Percentiles rank a stretch among this genome's conserved stretches.
These are phyloP conservation scores for Sclerotiophoma versabilis DNA, from an alignment of 2,329 filamentous ascomycete species.

Conservation along the genomic window DNA sequence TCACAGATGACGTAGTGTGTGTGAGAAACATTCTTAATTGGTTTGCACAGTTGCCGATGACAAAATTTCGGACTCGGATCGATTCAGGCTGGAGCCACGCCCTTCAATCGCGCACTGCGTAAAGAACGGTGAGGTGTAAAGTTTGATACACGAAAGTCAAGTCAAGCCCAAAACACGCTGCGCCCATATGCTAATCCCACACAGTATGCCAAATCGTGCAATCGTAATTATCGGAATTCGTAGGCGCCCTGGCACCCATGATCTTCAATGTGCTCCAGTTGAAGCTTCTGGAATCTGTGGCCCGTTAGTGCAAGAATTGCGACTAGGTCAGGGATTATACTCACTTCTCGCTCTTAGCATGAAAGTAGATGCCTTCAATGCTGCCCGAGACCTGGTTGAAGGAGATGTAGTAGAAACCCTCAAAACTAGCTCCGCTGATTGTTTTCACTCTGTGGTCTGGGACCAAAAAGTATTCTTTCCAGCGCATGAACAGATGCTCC, in stretches of 20 bases:
- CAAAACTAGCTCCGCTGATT: slow-evolving; percentile 93
- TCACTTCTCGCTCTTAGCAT: slow-evolving; percentile 96
- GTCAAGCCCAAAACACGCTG: slow-evolving; percentile 26
- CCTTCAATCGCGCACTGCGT: slow-evolving; percentile 39
- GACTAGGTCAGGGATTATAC: slow-evolving; percentile 46
- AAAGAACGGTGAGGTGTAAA: slow-evolving; percentile 31
- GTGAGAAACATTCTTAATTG: background rate
- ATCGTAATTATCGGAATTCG: slow-evolving; percentile 77
- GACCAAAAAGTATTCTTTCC: slow-evolving; percentile 98
- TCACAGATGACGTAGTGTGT: slow-evolving; percentile 8
- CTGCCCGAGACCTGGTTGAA: slow-evolving; percentile 90
- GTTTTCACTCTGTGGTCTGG: slow-evolving; percentile 91
- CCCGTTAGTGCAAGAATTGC: slow-evolving; percentile 24
- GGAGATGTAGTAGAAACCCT: slow-evolving; percentile 99
- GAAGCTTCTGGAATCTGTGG: slow-evolving; percentile 85
- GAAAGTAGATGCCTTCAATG: slow-evolving; percentile 95
- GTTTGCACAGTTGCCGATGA: background rate
- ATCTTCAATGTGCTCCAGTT: slow-evolving; percentile 87
- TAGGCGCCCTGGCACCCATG: slow-evolving; percentile 82
- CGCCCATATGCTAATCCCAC: slow-evolving; percentile 41
- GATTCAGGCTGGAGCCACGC: slow-evolving; percentile 23
- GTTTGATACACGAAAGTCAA: slow-evolving; percentile 38
- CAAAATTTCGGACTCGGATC: background rate
- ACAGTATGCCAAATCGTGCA: slow-evolving; percentile 34
- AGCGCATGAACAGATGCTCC: slow-evolving; percentile 97